These are phyloP conservation scores for Rhododendron kiyosumense DNA, from an alignment of 148 eudicot genomes.

Conservation along the genomic window DNA sequence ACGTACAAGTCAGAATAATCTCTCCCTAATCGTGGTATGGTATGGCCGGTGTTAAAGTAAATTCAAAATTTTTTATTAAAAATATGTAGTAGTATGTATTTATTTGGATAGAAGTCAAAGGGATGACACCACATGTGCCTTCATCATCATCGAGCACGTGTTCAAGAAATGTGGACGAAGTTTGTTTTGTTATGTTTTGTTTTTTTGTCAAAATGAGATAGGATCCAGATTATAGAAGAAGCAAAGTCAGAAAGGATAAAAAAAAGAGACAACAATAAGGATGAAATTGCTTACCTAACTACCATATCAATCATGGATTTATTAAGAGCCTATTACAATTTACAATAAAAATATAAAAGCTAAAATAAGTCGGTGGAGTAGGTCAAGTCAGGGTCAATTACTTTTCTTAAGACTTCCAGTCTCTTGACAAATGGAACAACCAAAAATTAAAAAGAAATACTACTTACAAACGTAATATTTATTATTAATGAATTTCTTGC, in stretches of 20 bases:
- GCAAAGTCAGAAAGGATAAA: neutral
- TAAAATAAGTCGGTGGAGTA: no score
- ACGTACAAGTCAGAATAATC: neutral
- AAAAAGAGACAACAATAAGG: neutral
- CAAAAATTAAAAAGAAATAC: no score
- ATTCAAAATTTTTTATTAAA: neutral
- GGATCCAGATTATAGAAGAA: no score
- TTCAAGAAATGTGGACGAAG: neutral
- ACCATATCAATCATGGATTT: neutral
- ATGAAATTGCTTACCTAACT: neutral
- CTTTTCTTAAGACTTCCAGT: neutral
- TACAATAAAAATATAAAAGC: no score
- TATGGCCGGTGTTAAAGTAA: neutral
- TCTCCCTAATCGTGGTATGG: neutral
- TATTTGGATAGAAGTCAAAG: neutral
- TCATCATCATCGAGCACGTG: neutral
- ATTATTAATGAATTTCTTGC: no score
- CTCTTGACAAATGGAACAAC: no score
- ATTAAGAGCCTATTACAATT: neutral
- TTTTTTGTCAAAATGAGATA: no score
- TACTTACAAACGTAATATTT: no score
- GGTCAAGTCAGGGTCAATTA: neutral
- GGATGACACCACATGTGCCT: neutral
- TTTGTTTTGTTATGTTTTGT: neutral
- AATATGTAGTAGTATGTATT: neutral